These are phyloP conservation scores for Phytophthora citrophthora DNA, from an alignment of 352 stramenopile species.

Conservation along the genomic window DNA sequence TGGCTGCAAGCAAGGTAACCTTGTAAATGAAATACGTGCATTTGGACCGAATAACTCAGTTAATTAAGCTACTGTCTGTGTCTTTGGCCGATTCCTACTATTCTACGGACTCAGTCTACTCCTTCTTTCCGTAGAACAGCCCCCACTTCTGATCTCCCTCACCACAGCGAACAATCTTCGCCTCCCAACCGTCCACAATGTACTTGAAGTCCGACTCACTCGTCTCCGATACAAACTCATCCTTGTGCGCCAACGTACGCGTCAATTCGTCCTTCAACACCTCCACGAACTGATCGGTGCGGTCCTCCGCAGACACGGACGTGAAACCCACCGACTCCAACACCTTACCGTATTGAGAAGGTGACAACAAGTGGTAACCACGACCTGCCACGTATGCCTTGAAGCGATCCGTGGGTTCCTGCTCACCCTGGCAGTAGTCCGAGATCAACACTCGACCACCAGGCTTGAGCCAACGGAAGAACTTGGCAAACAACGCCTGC, in stretches of 20 bases:
- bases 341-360: slow-evolving; percentile 62
- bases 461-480: slow-evolving; percentile 73
- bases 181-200: slow-evolving; percentile 74
- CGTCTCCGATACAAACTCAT: slow-evolving; percentile 73
- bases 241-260: slow-evolving; percentile 61
- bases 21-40: too few relatives aligned
- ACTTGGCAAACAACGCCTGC: slow-evolving; percentile 61
- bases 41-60: too few relatives aligned
- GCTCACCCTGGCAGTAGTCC: slow-evolving; percentile 75
- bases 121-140: slow-evolving; percentile 70
- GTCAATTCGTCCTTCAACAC: slow-evolving; percentile 70
- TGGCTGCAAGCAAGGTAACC: too few relatives aligned
- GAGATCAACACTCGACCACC: slow-evolving; percentile 69
- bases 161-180: slow-evolving; percentile 68
- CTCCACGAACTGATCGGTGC: slow-evolving; percentile 68
- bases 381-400: slow-evolving; percentile 64
- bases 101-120: slow-evolving; percentile 26
- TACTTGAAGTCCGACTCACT: slow-evolving; percentile 70
- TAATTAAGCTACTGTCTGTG: too few relatives aligned
- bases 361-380: slow-evolving; percentile 72
- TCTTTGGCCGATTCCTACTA: too few relatives aligned
- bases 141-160: slow-evolving; percentile 83
- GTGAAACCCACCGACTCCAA: slow-evolving; percentile 60
- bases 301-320: slow-evolving; percentile 64
- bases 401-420: slow-evolving; percentile 55